phyloP scores from a whole-genome alignment of 2,329 filamentous ascomycete genomes.

The Lasiodiplodia hormozganensis region DNA sequence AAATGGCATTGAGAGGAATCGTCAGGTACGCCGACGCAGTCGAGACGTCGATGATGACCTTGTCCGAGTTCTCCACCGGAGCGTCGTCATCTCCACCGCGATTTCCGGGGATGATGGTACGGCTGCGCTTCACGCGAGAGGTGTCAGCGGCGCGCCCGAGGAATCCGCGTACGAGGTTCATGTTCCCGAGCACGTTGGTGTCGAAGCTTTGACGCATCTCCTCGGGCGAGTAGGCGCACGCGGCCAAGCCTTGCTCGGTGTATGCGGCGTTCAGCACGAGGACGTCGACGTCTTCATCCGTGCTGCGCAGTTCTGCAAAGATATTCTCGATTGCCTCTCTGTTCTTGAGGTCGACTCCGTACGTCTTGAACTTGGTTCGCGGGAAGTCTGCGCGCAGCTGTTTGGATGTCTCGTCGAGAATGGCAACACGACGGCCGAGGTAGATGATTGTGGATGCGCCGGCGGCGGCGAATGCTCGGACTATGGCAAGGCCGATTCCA shows the following conservation, averaged over 20 bases:
- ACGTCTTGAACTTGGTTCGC: too few relatives aligned
- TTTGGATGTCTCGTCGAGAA: too few relatives aligned
- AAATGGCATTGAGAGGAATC: slow-evolving; percentile 24
- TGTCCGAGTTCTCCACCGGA: background rate
- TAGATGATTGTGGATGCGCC: too few relatives aligned
- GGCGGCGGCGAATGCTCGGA: too few relatives aligned
- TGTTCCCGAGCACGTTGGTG: slow-evolving; percentile 31
- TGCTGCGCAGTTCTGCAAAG: background rate
- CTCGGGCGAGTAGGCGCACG: slow-evolving; percentile 22
- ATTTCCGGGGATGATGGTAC: too few relatives aligned
- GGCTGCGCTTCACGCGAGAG: background rate
- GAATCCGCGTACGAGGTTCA: slow-evolving; percentile 32
- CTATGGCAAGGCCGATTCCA: too few relatives aligned
- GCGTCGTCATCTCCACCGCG: background rate
- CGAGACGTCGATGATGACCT: slow-evolving; percentile 21
- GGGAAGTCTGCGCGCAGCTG: too few relatives aligned
- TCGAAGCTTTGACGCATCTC: slow-evolving; percentile 28
- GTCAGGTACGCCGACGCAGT: slow-evolving; percentile 18
- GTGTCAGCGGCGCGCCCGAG: background rate
- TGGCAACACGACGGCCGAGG: too few relatives aligned
- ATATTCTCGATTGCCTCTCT: too few relatives aligned
- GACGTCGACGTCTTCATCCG: slow-evolving; percentile 28
- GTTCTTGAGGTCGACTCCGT: too few relatives aligned
- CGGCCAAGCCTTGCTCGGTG: background rate
- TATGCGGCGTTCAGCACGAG: slow-evolving; percentile 31